Base-by-base conservation (phyloP, 1,284 basidiomycete genomes). In the Heterobasidion parviporum region DNA sequence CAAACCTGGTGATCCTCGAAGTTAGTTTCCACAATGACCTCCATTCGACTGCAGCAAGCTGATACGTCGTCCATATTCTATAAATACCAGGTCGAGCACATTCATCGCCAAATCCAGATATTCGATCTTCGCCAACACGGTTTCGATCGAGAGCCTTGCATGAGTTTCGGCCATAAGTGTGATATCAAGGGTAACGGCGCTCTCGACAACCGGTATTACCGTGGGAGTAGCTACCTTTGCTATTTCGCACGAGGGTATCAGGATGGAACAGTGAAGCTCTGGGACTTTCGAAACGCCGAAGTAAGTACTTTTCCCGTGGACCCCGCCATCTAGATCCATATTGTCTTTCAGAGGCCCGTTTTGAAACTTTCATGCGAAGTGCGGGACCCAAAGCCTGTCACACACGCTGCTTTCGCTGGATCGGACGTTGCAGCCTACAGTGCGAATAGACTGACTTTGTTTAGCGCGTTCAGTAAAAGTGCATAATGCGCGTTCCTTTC, bases 281-380 rank as follows among this genome's bases (percentile, higher is more conserved):
- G 80, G 78, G 80, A 82, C 62, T 76, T 72, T 63, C 71, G 79
- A 15, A 75, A 76, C 56, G 59, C 60, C 14, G 74, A 75, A 70
- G 78, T 78, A 67, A 54, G 67, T 57, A 41, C 48, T 55, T 16
- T 15, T 50, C 48, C 26, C 12, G 18, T 52, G 45, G 50, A 34
- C 33, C 56, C 36, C 41, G 26, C 56, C 15, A 32, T 46, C 33
- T 33, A 16, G 47, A 54, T 41, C 38, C 38, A 56, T 47, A 33
- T 50, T 44, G 50, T 50, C 50, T 48, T 58, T 49, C 62, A 76
- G 75, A 64, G 65, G 54, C 66, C 69, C 51, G 62, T 70, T 52
- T 64, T 67, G 56, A 64, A 67, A 56, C 65, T 64, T 50, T 64
- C 65, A 35, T 67, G 67, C 52, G 38, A 12, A 41, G 38, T 41